Evolutionary conservation across 345 rosid species (phyloP), one percentile per base, ranked within the genome.

Genomic region (Hibiscus mutabilis): DNA sequence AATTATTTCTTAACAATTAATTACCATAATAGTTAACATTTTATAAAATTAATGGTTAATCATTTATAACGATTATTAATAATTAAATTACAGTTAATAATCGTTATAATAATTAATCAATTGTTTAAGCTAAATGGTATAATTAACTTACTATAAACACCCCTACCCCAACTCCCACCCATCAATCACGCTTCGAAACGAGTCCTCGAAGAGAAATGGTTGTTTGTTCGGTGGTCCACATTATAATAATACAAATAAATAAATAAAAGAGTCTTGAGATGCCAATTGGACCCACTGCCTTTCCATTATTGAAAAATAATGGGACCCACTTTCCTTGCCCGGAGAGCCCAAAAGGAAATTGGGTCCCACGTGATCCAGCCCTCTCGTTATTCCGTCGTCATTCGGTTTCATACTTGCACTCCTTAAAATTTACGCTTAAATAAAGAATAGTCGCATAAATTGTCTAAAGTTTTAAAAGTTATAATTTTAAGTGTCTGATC

Each of bases 241-340:
- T n/a, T 5, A 6, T 6, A 55, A 55, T 33, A 5, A 33, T 33
- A 19, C 1, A 57, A 22, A 4, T 9, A 10, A 11, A 12, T 2
- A 10, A 1, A 60, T 9, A 37, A n/a, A 16, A 3, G 2, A 2
- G 6, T 12, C 71, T 19, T 68, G 65, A 58, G 69, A 72, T 78
- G 79, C 76, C 65, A 25, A 55, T 52, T 66, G 78, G 76, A 33
- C 74, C 82, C 77, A n/a, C 12, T 19, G 13, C 1, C 19, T 62
- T 37, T 76, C 73, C 7, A 13, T 55, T 56, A 49, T 74, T 59
- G 56, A 27, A 40, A 63, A 25, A 9, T 18, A 2, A 2, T 13
- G 72, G 76, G 79, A 40, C 77, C 82, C n/a, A 44, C 13, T 29
- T 16, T 3, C 42, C 47, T 2, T 1, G 6, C 14, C 40, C 29